Conservation (phyloP, 768 basidiomycete species). For the Lactarius deliciosus region DNA sequence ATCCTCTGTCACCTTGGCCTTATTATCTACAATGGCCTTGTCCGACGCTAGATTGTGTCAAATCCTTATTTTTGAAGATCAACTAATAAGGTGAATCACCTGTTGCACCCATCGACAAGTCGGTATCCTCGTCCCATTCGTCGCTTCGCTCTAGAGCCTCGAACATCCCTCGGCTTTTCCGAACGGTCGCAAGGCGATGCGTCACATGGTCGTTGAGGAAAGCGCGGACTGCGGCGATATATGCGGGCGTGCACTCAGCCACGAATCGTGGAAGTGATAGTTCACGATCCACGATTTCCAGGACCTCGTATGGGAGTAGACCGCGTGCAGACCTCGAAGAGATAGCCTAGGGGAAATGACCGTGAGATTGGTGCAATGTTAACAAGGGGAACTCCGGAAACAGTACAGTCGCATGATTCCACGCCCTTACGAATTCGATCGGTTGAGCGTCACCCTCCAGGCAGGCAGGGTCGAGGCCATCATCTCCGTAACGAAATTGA, state of each 20-base stretch:
- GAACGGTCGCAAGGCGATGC: constrained; percentile 59
- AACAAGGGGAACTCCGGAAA: background rate
- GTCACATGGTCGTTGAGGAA: constrained; percentile 74
- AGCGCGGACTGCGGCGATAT: constrained; percentile 61
- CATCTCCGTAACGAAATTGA: constrained; percentile 96
- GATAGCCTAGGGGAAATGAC: constrained; percentile 50
- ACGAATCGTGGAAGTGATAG: constrained; percentile 57
- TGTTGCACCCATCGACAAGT: constrained; percentile 72
- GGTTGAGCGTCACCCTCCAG: constrained; percentile 95
- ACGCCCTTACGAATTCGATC: constrained; percentile 83
- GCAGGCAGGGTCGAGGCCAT: constrained; percentile 95
- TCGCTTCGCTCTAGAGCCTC: constrained; percentile 71
- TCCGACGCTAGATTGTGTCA: constrained; percentile 50
- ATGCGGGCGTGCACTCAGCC: constrained; percentile 70
- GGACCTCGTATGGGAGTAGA: constrained; percentile 84
- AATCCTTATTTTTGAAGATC: background rate
- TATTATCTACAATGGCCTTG: constrained; percentile 81
- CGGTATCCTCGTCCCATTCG: constrained; percentile 78
- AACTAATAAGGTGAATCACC: constrained; percentile 40
- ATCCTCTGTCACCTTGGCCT: constrained; percentile 78
- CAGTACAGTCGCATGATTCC: constrained; percentile 78
- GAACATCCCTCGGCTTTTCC: constrained; percentile 77
- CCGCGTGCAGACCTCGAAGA: constrained; percentile 57
- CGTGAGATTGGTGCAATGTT: constrained; percentile 10
- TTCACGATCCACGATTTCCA: constrained; percentile 66